Evolutionary conservation across 2,329 filamentous ascomycete species (phyloP), one percentile per base, ranked within the genome.

Genomic region (Trichoderma hamatum): DNA sequence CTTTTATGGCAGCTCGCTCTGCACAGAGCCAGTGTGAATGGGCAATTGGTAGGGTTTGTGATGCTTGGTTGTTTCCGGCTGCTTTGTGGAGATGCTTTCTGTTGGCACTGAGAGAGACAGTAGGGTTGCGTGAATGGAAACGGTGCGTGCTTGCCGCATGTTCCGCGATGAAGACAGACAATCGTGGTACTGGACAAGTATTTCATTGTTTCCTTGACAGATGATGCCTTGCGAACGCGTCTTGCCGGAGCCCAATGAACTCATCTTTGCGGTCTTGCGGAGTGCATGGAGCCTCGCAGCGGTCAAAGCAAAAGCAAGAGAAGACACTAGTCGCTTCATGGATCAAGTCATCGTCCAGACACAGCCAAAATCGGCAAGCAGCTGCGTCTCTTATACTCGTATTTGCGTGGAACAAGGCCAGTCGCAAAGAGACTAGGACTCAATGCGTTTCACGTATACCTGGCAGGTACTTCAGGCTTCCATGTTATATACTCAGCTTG

Each of bases 21-120:
- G 5, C 7, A 28, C 24, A 58, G 21, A 26, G 16, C 32, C 13
- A 16, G n/a, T 9, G 34, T 26, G 9, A 34, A 39, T 26, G 10
- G 49, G 43, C 43, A 21, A 5, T 21, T 4, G 4, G 14, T 30
- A 66, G 63, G 59, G 28, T 43, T 19, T 7, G 43, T 52, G 43
- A 62, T 62, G 19, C n/a, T 26, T 21, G 59, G 11, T 13, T 58
- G 63, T 51, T 66, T 66, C 63, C 63, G 63, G 63, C 39, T 55
- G 32, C 32, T 49, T 34, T 24, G 54, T 36, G 63, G 54, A 58
- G 54, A 58, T 49, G 54, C 39, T 36, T 51, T 58, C n/a, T 24
- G 19, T 58, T 66, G 63, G 39, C 54, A 66, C 63, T 59, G 63
- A 58, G 63, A 10, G 39, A 66, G 63, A 66, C 63, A 58, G 63